These are phyloP conservation scores for Xerocomellus amylosporus DNA, from an alignment of 768 basidiomycete species.

Conservation along the genomic window DNA sequence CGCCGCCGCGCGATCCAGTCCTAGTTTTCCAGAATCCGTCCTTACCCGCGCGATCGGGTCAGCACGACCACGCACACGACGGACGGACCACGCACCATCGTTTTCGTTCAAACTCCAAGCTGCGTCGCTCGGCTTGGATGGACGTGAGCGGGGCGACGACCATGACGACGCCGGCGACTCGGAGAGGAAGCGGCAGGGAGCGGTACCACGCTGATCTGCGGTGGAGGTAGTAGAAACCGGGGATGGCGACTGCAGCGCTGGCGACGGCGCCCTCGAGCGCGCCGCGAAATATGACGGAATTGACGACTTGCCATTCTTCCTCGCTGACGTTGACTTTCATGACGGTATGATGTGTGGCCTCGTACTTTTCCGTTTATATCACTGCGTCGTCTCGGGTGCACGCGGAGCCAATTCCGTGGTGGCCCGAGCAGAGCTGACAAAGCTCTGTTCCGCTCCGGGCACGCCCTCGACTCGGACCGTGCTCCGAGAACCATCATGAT, in stretches of 20 bases:
- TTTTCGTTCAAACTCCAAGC: conserved; percentile 58
- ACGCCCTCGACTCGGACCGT: no score
- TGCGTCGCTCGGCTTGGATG: conserved; percentile 72
- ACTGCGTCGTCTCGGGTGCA: neutral
- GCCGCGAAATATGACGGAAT: conserved; percentile 56
- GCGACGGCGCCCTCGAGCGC: conserved; percentile 52
- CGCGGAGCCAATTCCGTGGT: neutral
- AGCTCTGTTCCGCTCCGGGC: no score
- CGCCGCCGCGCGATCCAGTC: conserved; percentile 48
- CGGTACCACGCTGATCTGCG: conserved; percentile 58
- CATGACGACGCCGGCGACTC: conserved; percentile 65
- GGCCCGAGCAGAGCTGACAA: neutral
- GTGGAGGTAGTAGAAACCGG: conserved; percentile 51
- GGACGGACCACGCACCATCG: conserved; percentile 47
- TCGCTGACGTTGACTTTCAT: conserved; percentile 33
- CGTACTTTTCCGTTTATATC: neutral
- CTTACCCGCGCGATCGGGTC: conserved; percentile 6
- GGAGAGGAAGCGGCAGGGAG: conserved; percentile 62
- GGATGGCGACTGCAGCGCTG: conserved; percentile 47
- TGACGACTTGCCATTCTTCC: conserved; percentile 56
- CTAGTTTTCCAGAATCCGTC: conserved; percentile 44
- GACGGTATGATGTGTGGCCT: neutral
- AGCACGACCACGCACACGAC: no score
- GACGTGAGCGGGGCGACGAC: conserved; percentile 63
- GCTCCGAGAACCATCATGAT: no score